These are phyloP conservation scores for Asterochloris sp. DNA, from an alignment of 139 green algal genomes.

Conservation along the genomic window DNA sequence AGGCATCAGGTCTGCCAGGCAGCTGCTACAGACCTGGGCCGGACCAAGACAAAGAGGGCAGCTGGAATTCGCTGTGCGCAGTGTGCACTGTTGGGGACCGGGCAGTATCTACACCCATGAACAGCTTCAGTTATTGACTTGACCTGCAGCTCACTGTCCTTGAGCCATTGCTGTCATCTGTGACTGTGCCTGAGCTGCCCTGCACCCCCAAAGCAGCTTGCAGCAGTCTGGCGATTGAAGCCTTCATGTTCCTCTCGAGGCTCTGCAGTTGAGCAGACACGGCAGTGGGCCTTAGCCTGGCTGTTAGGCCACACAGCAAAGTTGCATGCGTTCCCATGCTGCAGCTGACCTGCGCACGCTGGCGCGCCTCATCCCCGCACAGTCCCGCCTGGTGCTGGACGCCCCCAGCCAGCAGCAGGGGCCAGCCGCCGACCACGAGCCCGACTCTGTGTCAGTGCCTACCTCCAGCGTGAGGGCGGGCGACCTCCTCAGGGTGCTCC, in stretches of 20 bases:
- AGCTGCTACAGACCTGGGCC: no score
- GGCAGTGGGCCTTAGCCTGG: no score
- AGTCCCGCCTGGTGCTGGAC: constrained; percentile 63
- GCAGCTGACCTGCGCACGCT: constrained; percentile 64
- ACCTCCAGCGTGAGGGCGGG: constrained; percentile 38
- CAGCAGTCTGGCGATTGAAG: no score
- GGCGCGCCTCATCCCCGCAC: constrained; percentile 70
- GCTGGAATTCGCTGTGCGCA: not conserved
- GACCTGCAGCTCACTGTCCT: no score
- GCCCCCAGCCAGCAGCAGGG: constrained; percentile 15
- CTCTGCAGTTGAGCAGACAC: no score
- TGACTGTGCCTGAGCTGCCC: no score
- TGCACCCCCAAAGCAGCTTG: no score
- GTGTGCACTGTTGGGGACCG: not conserved
- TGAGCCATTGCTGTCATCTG: no score
- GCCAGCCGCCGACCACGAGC: not conserved
- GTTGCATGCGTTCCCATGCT: not conserved
- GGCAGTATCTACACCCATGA: not conserved
- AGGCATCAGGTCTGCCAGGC: constrained; percentile 30
- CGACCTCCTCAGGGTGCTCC: constrained; percentile 73
- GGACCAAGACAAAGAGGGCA: not conserved
- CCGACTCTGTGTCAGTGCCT: constrained; percentile 48
- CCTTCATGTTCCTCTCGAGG: no score
- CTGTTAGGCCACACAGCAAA: no score
- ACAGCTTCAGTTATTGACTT: not conserved